A percentile compares a stretch with the other conserved stretches of the same genome.
Conservation (phyloP, 345 rosid species). For the thale cress (Arabidopsis thaliana) region TAIR10.1 NC_003075.7:18135501-18136000, state of each 20-base stretch:
- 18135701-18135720: neutral
- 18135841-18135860: neutral
- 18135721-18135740: neutral
- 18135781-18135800: slow-evolving; percentile 10
- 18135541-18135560: slow-evolving; percentile 75
- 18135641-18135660: slow-evolving; percentile 85
- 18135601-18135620: slow-evolving; percentile 65
- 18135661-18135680: slow-evolving; percentile 73
- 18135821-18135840: neutral
- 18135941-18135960: slow-evolving; percentile 95
- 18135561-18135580: slow-evolving; percentile 70
- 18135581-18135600: slow-evolving; percentile 70
- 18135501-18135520: slow-evolving; percentile 83
- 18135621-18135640: slow-evolving; percentile 47
- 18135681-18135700: slow-evolving; percentile 51
- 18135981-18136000: slow-evolving; percentile 93
- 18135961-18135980: slow-evolving; percentile 90
- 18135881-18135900: slow-evolving; percentile 6
- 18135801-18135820: neutral
- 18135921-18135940: slow-evolving; percentile 85
- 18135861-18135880: slow-evolving; percentile 3
- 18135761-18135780: neutral
- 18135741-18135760: neutral
- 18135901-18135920: slow-evolving; percentile 73
- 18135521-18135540: slow-evolving; percentile 79